Evolutionary conservation across 2,329 filamentous ascomycete genomes (phyloP).

Genomic region (Stachybotrys echinatus): DNA sequence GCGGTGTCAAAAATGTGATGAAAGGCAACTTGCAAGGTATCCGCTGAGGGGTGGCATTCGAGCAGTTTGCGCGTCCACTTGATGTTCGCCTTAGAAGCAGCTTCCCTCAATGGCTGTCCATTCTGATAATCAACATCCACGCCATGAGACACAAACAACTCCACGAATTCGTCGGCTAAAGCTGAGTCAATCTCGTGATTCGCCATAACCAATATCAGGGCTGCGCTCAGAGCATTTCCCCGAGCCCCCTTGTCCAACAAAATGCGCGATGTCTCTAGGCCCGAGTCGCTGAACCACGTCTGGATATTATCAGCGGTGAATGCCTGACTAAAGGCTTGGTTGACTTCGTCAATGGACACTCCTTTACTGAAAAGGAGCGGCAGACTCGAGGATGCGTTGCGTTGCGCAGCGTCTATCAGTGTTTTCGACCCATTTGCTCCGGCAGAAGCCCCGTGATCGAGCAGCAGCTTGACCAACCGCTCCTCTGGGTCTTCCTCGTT

Average conservation of each 20-base stretch:
- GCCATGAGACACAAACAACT: conserved; percentile 28
- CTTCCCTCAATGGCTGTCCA: conserved; percentile 49
- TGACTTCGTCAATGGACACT: conserved; percentile 37
- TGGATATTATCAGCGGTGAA: conserved; percentile 35
- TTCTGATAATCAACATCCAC: conserved; percentile 45
- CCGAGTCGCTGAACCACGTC: conserved; percentile 41
- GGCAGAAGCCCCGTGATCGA: conserved; percentile 47
- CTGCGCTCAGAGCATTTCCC: conserved; percentile 38
- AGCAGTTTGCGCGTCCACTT: conserved; percentile 46
- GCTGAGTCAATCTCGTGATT: conserved; percentile 30
- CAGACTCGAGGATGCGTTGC: conserved; percentile 31
- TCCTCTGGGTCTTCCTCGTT: conserved; percentile 47
- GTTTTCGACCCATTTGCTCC: conserved; percentile 46
- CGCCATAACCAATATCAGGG: conserved; percentile 41
- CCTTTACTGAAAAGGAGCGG: conserved; percentile 35
- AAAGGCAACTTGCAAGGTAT: conserved; percentile 47
- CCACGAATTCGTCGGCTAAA: conserved; percentile 40
- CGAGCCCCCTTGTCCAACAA: conserved; percentile 44
- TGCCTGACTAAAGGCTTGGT: conserved; percentile 36
- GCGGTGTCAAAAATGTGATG: conserved; percentile 50
- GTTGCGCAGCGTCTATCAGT: conserved; percentile 42
- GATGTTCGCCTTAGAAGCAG: conserved; percentile 45
- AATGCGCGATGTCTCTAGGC: conserved; percentile 39
- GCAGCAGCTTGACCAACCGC: conserved; percentile 38
- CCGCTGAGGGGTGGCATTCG: conserved; percentile 40